phyloP scores from a whole-genome alignment of 257 asterid species.

The Misopates orontium region DNA sequence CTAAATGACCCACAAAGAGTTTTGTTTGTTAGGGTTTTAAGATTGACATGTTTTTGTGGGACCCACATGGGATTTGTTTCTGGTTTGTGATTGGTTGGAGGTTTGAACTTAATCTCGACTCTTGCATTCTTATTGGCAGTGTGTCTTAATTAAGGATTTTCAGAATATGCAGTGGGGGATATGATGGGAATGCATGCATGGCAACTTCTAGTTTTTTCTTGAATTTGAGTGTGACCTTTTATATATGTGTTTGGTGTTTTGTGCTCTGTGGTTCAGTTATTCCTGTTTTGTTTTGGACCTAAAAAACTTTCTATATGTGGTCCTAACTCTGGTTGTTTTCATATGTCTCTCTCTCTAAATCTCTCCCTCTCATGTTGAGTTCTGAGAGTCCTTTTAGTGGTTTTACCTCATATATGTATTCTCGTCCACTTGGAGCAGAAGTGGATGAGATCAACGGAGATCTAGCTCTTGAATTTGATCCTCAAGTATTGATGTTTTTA shows the following conservation, averaged over 20 bases:
- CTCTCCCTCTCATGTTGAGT: too few relatives aligned
- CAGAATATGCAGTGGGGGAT: constrained; percentile 16
- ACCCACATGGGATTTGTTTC: constrained; percentile 35
- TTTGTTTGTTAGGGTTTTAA: constrained; percentile 12
- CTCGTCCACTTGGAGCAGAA: too few relatives aligned
- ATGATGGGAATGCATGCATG: constrained; percentile 17
- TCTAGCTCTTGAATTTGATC: too few relatives aligned
- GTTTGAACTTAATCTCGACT: constrained; percentile 38
- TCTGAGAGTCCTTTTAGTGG: too few relatives aligned
- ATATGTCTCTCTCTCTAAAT: constrained; percentile 6
- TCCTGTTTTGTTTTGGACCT: constrained; percentile 24
- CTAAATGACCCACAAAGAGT: not conserved
- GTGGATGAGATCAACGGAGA: too few relatives aligned
- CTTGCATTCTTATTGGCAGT: constrained; percentile 47
- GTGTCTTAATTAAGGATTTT: constrained; percentile 42
- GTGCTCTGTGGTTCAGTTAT: constrained; percentile 40
- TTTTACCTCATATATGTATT: too few relatives aligned
- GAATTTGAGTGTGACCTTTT: constrained; percentile 22
- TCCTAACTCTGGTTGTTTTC: constrained; percentile 40
- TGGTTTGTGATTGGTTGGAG: constrained; percentile 46
- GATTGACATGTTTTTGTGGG: constrained; percentile 23
- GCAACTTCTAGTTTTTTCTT: constrained; percentile 17
- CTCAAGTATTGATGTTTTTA: too few relatives aligned
- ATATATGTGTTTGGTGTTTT: constrained; percentile 25
- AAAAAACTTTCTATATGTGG: constrained; percentile 34